Conservation (phyloP, 176 grass and related monocot genomes). For the Aechmea fasciata region DNA sequence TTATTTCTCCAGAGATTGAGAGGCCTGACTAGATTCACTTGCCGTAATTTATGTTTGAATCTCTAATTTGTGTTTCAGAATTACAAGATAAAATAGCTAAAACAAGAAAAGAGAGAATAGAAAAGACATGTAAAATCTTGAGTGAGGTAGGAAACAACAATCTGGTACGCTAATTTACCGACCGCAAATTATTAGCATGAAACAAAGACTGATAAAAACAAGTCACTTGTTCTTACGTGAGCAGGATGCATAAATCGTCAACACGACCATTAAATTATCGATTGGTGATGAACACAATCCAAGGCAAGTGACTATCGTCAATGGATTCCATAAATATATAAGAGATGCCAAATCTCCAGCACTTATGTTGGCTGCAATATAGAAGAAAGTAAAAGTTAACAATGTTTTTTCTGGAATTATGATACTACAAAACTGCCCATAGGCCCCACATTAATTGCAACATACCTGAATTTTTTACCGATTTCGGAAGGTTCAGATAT, state of each 20-base stretch:
- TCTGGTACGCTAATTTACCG: too few species aligned
- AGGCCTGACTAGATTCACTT: background rate
- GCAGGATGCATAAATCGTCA: conserved; percentile 81
- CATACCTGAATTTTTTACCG: conserved; percentile 49
- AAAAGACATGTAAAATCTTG: background rate
- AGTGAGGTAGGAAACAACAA: background rate
- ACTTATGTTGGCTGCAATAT: conserved; percentile 39
- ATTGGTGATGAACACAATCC: conserved; percentile 86
- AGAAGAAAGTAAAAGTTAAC: conserved; percentile 11
- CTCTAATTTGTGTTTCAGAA: too few species aligned
- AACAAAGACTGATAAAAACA: background rate
- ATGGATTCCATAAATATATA: conserved; percentile 95
- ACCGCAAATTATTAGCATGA: background rate
- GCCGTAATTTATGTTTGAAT: background rate
- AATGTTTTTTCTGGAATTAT: background rate
- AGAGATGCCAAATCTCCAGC: conserved; percentile 75
- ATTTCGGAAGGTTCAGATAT: conserved; percentile 50
- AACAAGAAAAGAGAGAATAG: background rate
- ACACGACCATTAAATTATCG: conserved; percentile 87
- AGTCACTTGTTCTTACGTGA: conserved; percentile 42
- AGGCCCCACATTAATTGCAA: background rate
- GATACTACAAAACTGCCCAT: too few species aligned
- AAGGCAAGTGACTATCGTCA: conserved; percentile 78
- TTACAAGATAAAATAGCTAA: too few species aligned
- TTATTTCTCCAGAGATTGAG: too few species aligned